These are phyloP conservation scores for Ogataea nakhonphanomensis DNA, from an alignment of 805 yeast species.

Conservation along the genomic window DNA sequence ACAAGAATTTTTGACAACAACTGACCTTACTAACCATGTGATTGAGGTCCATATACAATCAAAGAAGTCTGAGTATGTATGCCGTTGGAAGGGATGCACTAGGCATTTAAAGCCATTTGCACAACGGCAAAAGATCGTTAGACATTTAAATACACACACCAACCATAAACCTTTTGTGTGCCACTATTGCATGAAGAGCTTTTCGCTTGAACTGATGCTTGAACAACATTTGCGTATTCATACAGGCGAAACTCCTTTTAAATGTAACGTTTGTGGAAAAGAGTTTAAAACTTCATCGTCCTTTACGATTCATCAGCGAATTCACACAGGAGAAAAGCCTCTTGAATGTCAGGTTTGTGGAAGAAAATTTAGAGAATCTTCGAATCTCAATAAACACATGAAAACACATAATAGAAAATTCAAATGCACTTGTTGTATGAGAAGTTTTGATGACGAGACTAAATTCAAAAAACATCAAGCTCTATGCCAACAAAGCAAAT, in stretches of 20 bases:
- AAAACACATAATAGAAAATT: conserved; percentile 61
- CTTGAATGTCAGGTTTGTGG: conserved; percentile 76
- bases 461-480: conserved; percentile 40
- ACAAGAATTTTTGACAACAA: conserved; percentile 45
- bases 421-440: conserved; percentile 51
- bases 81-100: conserved; percentile 78
- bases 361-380: conserved; percentile 82
- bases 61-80: conserved; percentile 65
- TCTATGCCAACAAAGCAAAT: conserved; percentile 16
- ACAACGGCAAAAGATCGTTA: conserved; percentile 79
- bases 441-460: conserved; percentile 45
- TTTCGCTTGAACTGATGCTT: conserved; percentile 75
- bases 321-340: conserved; percentile 91
- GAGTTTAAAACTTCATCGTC: conserved; percentile 79
- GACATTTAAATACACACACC: conserved; percentile 90
- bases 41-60: conserved; percentile 65
- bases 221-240: conserved; percentile 81
- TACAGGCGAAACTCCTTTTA: conserved; percentile 85
- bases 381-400: conserved; percentile 86
- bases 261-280: conserved; percentile 71
- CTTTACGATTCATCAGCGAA: conserved; percentile 75
- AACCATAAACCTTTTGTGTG: conserved; percentile 79
- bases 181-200: conserved; percentile 59
- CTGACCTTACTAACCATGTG: conserved; percentile 70
- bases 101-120: conserved; percentile 59